These are phyloP conservation scores for Orbilia quercus DNA, from an alignment of 2,329 filamentous ascomycete species.

Conservation along the genomic window DNA sequence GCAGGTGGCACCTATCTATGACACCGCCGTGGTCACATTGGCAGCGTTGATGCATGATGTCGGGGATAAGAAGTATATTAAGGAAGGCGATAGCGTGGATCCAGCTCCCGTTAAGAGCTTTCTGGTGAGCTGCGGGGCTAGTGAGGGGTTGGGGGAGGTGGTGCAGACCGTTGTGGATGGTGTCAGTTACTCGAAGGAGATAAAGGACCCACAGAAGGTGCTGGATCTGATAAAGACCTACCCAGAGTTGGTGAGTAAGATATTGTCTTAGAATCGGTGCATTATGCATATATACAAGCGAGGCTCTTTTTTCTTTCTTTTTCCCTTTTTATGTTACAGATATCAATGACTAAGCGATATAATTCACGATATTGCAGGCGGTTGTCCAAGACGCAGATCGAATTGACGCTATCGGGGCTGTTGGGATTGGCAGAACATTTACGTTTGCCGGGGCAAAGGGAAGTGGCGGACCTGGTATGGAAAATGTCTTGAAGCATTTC, in stretches of 20 bases:
- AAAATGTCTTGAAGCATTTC: conserved; percentile 78
- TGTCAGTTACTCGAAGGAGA: conserved; percentile 82
- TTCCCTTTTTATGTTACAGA: neutral
- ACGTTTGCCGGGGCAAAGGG: conserved; percentile 77
- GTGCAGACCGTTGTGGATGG: conserved; percentile 79
- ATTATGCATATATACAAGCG: no score
- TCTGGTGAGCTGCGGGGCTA: conserved; percentile 70
- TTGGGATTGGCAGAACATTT: conserved; percentile 83
- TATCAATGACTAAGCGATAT: neutral
- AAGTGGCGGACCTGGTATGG: conserved; percentile 67
- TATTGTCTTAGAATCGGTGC: no score
- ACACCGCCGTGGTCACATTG: conserved; percentile 73
- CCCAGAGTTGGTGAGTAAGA: conserved; percentile 71
- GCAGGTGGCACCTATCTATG: conserved; percentile 62
- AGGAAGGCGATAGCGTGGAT: conserved; percentile 61
- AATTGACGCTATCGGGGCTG: conserved; percentile 87
- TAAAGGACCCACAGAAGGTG: conserved; percentile 72
- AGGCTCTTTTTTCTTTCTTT: no score
- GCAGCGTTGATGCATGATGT: conserved; percentile 86
- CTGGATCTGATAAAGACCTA: conserved; percentile 71
- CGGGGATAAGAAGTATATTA: conserved; percentile 82
- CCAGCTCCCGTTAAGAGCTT: conserved; percentile 70
- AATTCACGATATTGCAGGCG: conserved; percentile 63
- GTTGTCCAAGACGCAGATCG: conserved; percentile 93
- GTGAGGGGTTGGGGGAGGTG: conserved; percentile 70